These are phyloP conservation scores for Inga oerstediana DNA, from an alignment of 306 rosid genomes.

Conservation along the genomic window DNA sequence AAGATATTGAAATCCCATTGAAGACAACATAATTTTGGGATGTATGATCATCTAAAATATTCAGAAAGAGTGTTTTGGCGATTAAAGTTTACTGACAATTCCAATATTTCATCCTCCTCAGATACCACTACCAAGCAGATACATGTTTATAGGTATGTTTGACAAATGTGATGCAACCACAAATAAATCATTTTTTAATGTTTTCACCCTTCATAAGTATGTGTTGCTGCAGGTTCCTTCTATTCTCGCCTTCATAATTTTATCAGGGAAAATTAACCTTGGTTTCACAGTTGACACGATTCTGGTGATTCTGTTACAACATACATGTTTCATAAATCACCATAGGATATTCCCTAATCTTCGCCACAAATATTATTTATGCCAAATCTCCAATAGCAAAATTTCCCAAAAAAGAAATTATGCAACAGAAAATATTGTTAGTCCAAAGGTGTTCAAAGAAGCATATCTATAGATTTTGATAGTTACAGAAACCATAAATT, in stretches of 20 bases:
- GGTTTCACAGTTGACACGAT: neutral
- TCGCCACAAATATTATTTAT: neutral
- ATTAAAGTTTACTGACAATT: slow-evolving; percentile 23
- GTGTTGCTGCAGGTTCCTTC: slow-evolving; percentile 8
- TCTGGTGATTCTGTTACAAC: neutral
- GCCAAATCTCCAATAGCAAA: slow-evolving; percentile 11
- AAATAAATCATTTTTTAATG: slow-evolving; percentile 11
- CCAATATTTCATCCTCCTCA: slow-evolving; percentile 18
- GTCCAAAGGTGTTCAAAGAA: neutral
- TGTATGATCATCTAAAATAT: slow-evolving; percentile 19
- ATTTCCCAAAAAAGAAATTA: neutral
- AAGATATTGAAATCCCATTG: slow-evolving; percentile 27
- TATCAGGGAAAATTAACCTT: neutral
- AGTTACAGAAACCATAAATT: neutral
- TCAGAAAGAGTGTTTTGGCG: neutral
- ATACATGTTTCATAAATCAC: slow-evolving; percentile 22
- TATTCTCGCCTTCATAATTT: neutral
- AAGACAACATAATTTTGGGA: neutral
- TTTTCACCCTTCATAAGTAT: slow-evolving; percentile 14
- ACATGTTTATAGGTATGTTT: slow-evolving; percentile 2
- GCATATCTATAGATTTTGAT: neutral
- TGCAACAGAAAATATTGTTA: neutral
- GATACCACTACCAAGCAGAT: slow-evolving; percentile 11
- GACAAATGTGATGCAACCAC: slow-evolving; percentile 1
- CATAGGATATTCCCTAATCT: slow-evolving; percentile 24